Evolutionary conservation across 805 yeast genomes (phyloP), one percentile per base, ranked within the genome.

Genomic region (Starmerella stigmatis): DNA sequence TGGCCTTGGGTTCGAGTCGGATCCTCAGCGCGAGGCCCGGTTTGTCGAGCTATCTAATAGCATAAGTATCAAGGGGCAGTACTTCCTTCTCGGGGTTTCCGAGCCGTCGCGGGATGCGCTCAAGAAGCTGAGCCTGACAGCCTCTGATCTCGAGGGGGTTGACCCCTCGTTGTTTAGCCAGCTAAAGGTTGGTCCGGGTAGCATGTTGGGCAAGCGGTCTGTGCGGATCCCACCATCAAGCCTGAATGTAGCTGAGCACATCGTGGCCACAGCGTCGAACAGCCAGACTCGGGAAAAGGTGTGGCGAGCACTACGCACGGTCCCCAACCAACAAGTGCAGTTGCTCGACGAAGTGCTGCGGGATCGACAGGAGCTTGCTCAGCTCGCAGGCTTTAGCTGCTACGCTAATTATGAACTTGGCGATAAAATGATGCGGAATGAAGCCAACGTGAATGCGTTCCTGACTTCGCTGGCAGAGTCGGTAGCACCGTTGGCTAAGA

Each of bases 351-450:
- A 67, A 26, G 67, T 92, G 51, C 60, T 89, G 27, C 70, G 71
- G 44, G 72, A 76, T 49, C 68, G 98, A 46, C 81, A 81, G 3
- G 65, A 75, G 1, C 64, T 92, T 28, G 86, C 97, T 0, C 69
- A 70, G 37, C 68, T 85, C 64, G 68, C 89, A 66, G 89, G 94
- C 0, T 75, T 75, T 57, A 54, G 64, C 19, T 77, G 81, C 28
- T 92, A 68, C 63, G 76, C 89, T 0, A 79, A 81, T 31, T 88
- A 92, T 59, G 94, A 85, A 58, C 65, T 92, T 27, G 77, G 76
- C 49, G 94, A 86, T 50, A 92, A 92, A 61, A 84, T 92, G 94
- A 94, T 94, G 8, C 78, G 78, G 50, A 71, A 64, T 9, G 94
- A 96, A 0, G 76, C 75, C 30, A 78, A 84, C 56, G 98, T 88